These are phyloP conservation scores for Zygotorulaspora chibaensis DNA, from an alignment of 805 yeast genomes.

Conservation along the genomic window DNA sequence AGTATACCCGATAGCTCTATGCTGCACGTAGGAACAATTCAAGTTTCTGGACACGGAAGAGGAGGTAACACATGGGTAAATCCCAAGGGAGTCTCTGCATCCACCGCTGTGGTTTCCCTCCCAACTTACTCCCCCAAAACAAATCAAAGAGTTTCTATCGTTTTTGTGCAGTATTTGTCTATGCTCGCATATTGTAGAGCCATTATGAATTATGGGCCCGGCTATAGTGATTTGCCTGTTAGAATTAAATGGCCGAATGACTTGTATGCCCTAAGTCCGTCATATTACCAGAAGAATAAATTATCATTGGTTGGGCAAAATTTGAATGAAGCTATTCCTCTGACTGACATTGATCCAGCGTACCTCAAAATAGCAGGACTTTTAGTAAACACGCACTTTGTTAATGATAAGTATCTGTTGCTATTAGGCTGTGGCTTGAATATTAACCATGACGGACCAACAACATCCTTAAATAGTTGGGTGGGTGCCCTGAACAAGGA, in stretches of 20 bases:
- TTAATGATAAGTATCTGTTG: slow-evolving; percentile 55
- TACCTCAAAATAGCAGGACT: slow-evolving; percentile 81
- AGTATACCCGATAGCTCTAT: slow-evolving; percentile 38
- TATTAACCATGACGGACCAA: slow-evolving; percentile 80
- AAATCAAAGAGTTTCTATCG: slow-evolving; percentile 54
- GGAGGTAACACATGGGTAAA: slow-evolving; percentile 95
- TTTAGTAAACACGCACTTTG: slow-evolving; percentile 70
- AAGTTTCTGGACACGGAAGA: slow-evolving; percentile 88
- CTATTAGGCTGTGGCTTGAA: slow-evolving; percentile 88
- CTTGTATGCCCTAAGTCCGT: slow-evolving; percentile 69
- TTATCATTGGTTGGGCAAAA: slow-evolving; percentile 22
- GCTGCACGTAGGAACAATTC: slow-evolving; percentile 64
- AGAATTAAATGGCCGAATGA: slow-evolving; percentile 97
- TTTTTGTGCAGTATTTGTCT: slow-evolving; percentile 80
- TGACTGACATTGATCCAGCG: slow-evolving; percentile 55
- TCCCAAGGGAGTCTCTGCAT: slow-evolving; percentile 87
- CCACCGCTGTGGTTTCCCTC: slow-evolving; percentile 63
- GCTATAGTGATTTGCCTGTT: slow-evolving; percentile 72
- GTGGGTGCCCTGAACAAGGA: slow-evolving; percentile 56
- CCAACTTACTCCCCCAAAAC: slow-evolving; percentile 40
- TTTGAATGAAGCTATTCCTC: slow-evolving; percentile 32
- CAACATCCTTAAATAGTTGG: slow-evolving; percentile 78
- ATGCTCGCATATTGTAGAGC: slow-evolving; percentile 82
- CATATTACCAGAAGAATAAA: slow-evolving; percentile 39
- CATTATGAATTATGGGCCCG: slow-evolving; percentile 52